Conservation (phyloP, 2,329 filamentous ascomycete genomes). For the Monilinia aucupariae region DNA sequence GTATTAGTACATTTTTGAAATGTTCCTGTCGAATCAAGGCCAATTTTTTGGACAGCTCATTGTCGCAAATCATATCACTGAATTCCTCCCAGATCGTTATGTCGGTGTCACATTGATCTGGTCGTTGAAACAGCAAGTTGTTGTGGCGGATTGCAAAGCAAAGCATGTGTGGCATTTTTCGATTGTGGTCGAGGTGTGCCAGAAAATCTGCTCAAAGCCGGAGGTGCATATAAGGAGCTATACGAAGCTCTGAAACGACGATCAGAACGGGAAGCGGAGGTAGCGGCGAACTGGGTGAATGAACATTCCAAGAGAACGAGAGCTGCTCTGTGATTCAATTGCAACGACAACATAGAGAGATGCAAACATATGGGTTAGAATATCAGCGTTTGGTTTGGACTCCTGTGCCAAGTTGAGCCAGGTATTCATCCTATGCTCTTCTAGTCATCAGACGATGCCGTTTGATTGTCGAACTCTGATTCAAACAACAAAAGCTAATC, state of each 20-base stretch:
- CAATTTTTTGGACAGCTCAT: background rate
- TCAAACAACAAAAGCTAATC: too few relatives aligned
- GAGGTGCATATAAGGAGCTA: background rate
- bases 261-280: background rate
- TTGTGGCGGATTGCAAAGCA: slow-evolving; percentile 2
- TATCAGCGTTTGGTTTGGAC: background rate
- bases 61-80: slow-evolving; percentile 6
- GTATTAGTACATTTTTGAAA: background rate
- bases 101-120: background rate
- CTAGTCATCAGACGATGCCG: too few relatives aligned
- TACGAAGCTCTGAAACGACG: slow-evolving; percentile 3
- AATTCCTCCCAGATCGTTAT: slow-evolving; percentile 9
- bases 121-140: slow-evolving; percentile 7
- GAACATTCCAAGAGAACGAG: background rate
- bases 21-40: background rate
- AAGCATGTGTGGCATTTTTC: background rate
- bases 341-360: background rate
- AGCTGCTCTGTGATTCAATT: background rate
- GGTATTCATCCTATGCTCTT: too few relatives aligned
- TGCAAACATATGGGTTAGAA: background rate
- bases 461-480: too few relatives aligned
- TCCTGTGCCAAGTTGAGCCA: background rate
- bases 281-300: slow-evolving; percentile 2
- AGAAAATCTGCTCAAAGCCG: slow-evolving; percentile 5
- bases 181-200: background rate